phyloP scores from a whole-genome alignment of 2,329 filamentous ascomycete genomes.

The Rachicladosporium sp. region DNA sequence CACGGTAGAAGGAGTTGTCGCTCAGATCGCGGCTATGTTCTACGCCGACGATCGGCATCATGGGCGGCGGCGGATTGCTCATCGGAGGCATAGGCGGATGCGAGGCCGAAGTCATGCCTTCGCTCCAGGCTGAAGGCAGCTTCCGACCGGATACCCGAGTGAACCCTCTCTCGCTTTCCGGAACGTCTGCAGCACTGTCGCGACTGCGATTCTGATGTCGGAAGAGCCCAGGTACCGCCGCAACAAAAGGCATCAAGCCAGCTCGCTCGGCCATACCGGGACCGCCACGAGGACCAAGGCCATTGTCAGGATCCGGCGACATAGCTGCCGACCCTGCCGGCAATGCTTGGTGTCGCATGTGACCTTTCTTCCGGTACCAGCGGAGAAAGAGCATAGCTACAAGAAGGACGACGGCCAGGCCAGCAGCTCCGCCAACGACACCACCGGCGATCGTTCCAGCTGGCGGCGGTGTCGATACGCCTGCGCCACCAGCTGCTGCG shows the following conservation, averaged over 20 bases:
- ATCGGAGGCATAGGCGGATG: slow-evolving; percentile 8
- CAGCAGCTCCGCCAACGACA: slow-evolving; percentile 50
- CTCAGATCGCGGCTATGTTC: slow-evolving; percentile 12
- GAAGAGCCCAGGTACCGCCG: slow-evolving; percentile 27
- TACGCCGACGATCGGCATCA: slow-evolving; percentile 7
- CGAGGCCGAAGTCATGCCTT: slow-evolving; percentile 30
- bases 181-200: slow-evolving; percentile 6
- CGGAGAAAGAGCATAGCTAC: slow-evolving; percentile 41
- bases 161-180: slow-evolving; percentile 30
- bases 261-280: slow-evolving; percentile 31
- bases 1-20: slow-evolving; percentile 32
- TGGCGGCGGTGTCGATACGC: slow-evolving; percentile 17
- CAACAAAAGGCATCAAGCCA: slow-evolving; percentile 24
- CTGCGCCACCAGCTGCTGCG: slow-evolving; percentile 3
- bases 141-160: slow-evolving; percentile 37
- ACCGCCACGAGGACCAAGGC: slow-evolving; percentile 9
- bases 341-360: slow-evolving; percentile 14
- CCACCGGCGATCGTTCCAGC: slow-evolving; percentile 48
- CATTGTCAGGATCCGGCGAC: slow-evolving; percentile 4
- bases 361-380: slow-evolving; percentile 33
- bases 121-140: slow-evolving; percentile 36
- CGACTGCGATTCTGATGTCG: slow-evolving; percentile 21
- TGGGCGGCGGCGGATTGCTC: slow-evolving; percentile 3
- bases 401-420: slow-evolving; percentile 39
- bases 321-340: slow-evolving; percentile 11